Base-by-base conservation (phyloP, 768 basidiomycete species). In the Mycena chlorophos region DNA sequence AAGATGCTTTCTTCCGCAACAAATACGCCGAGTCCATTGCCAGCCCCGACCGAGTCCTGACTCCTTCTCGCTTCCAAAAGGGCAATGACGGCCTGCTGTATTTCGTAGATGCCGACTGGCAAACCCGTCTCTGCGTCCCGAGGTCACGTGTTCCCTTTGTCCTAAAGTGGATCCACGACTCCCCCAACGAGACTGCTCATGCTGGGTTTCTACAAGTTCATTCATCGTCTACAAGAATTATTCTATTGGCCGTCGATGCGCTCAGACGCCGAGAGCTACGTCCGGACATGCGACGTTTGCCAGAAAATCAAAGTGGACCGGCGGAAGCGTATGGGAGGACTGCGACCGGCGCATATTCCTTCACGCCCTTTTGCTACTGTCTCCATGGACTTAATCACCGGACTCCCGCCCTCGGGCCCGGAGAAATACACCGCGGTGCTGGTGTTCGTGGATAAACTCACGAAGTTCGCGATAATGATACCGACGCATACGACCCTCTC, bases 401-500 rank as follows among this genome's bases (percentile, higher is more conserved):
- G 40, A 8, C 22, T 43, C 8, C 40, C 40, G 10, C 8, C 40
- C 12, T 68, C 69, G 0, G 23, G 34, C 1, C 61, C 61, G 20
- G 43, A 66, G 4, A 65, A 62, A 1, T 67, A 49, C 54, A 54
- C 64, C 34, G 62, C 56, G 22, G 34, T 65, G 0, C 46, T 65
- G 45, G 63, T 67, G 0, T 23, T 74, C 1, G 66, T 73, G 10
- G 65, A 72, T 52, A 55, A 68, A 1, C 56, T 72, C 29, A 65
- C 69, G 25, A 77, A 77, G 54, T 60, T 60, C 60, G 68, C 62
- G 0, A 63, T 70, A 40, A 72, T 76, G 57, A 63, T 75, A 27
- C 69, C 72, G 4, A 46, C 62, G 16, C 22, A 39, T 17, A 45
- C 37, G 13, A 53, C 14, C 13, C 19, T 56, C 10, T 38, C 20